Conservation (phyloP, 2,329 filamentous ascomycete species). For the Colletotrichum paranaense region DNA sequence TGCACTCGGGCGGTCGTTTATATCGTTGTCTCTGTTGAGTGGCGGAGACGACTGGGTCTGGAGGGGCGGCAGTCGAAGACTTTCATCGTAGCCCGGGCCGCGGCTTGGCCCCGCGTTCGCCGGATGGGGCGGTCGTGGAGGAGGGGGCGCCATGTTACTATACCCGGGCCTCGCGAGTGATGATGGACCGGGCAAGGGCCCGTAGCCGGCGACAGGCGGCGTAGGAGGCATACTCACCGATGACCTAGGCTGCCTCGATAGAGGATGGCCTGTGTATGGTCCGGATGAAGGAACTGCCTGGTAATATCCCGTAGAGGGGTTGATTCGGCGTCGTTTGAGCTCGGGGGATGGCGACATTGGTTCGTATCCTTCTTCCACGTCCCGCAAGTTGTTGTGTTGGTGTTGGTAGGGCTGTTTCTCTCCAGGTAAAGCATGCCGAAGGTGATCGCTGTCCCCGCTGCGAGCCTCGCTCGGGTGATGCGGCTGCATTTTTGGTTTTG, state of each 20-base stretch:
- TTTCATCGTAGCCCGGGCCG: constrained; percentile 59
- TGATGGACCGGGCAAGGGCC: constrained; percentile 40
- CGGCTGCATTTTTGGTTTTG: constrained; percentile 39
- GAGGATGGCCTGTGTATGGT: constrained; percentile 26
- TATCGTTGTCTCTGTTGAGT: constrained; percentile 25
- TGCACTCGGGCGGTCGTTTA: constrained; percentile 27
- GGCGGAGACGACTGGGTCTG: constrained; percentile 54
- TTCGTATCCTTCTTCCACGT: constrained; percentile 51
- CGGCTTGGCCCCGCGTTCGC: constrained; percentile 45
- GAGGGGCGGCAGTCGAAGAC: constrained; percentile 64
- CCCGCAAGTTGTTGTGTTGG: constrained; percentile 37
- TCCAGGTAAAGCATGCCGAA: constrained; percentile 24
- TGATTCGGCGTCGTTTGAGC: constrained; percentile 72
- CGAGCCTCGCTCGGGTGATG: constrained; percentile 21
- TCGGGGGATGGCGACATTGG: constrained; percentile 62
- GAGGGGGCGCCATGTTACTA: constrained; percentile 66
- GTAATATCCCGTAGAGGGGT: constrained; percentile 53
- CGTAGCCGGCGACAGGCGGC: constrained; percentile 41
- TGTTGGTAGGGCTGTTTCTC: constrained; percentile 31
- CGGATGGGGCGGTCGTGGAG: constrained; percentile 59
- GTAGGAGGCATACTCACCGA: constrained; percentile 40
- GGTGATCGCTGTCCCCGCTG: constrained; percentile 24
- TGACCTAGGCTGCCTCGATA: constrained; percentile 26
- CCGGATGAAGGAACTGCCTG: constrained; percentile 39
- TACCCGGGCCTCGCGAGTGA: constrained; percentile 27